Conservation (phyloP, 352 stramenopile genomes). For the Lagenidium sp. region DNA sequence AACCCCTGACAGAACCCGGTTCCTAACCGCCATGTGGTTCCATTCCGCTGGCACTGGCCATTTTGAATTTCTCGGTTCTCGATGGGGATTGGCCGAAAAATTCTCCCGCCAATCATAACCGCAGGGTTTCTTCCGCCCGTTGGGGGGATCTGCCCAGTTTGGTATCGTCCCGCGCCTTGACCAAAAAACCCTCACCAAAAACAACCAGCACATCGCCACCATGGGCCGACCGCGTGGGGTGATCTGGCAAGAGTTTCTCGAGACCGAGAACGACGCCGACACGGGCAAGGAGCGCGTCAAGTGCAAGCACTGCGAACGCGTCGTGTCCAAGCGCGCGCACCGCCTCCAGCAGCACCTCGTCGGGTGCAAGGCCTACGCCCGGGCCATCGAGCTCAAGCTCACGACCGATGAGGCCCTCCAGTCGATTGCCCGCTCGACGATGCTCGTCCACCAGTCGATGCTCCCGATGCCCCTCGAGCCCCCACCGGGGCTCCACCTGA, state of each 20-base stretch:
- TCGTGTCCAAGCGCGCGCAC: conserved; percentile 19
- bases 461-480: conserved; percentile 6
- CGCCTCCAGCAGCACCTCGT: conserved; percentile 18
- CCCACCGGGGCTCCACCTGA: conserved; percentile 6
- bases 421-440: conserved; percentile 9
- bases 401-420: conserved; percentile 19
- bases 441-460: neutral
- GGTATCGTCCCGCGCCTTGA: neutral
- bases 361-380: conserved; percentile 17
- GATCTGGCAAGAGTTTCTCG: conserved; percentile 19
- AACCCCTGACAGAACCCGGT: too few relatives aligned
- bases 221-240: conserved; percentile 16
- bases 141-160: conserved; percentile 10
- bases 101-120: too few relatives aligned
- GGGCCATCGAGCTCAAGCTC: conserved; percentile 18
- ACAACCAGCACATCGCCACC: conserved; percentile 2
- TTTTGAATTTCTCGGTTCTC: too few relatives aligned
- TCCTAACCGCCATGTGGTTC: too few relatives aligned
- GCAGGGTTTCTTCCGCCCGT: conserved; percentile 1
- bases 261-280: conserved; percentile 18
- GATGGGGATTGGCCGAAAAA: too few relatives aligned
- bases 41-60: too few relatives aligned
- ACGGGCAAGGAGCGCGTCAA: conserved; percentile 21
- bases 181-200: too few relatives aligned
- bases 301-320: conserved; percentile 21